Conservation (phyloP, 1,284 basidiomycete genomes). For the Cryptococcus sp. region DNA sequence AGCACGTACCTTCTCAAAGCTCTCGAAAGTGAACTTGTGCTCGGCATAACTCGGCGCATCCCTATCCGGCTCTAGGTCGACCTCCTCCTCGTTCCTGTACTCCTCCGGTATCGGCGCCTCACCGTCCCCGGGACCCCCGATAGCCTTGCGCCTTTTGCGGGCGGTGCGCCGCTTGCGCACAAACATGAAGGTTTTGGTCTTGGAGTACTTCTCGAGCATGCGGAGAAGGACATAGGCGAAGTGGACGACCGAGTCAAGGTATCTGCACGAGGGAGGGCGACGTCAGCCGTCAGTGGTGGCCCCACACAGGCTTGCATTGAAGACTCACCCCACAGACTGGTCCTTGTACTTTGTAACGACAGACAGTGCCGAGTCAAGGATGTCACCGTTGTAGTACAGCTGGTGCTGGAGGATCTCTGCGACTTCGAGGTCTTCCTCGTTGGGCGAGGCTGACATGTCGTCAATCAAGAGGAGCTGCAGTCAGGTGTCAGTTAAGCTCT, state of each 20-base stretch:
- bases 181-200: constrained; percentile 67
- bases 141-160: constrained; percentile 55
- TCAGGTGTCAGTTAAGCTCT: constrained; percentile 9
- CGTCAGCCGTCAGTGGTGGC: background rate
- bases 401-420: constrained; percentile 78
- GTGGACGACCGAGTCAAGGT: constrained; percentile 77
- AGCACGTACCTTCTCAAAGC: constrained; percentile 71
- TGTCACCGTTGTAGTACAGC: constrained; percentile 87
- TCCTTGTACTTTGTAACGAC: constrained; percentile 72
- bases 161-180: constrained; percentile 66
- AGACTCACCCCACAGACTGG: constrained; percentile 52
- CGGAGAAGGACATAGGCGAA: constrained; percentile 75
- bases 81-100: constrained; percentile 46
- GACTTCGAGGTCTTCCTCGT: constrained; percentile 65
- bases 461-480: constrained; percentile 72
- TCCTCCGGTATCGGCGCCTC: constrained; percentile 35
- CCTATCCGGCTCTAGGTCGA: constrained; percentile 57
- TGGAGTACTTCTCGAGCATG: constrained; percentile 83
- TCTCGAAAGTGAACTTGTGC: constrained; percentile 82
- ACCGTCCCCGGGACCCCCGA: constrained; percentile 3
- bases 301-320: too few relatives aligned
- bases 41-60: constrained; percentile 66
- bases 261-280: constrained; percentile 54
- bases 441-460: constrained; percentile 54
- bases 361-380: constrained; percentile 78